These are phyloP conservation scores for Skeletonema potamos DNA, from an alignment of 108 stramenopile species.

Conservation along the genomic window DNA sequence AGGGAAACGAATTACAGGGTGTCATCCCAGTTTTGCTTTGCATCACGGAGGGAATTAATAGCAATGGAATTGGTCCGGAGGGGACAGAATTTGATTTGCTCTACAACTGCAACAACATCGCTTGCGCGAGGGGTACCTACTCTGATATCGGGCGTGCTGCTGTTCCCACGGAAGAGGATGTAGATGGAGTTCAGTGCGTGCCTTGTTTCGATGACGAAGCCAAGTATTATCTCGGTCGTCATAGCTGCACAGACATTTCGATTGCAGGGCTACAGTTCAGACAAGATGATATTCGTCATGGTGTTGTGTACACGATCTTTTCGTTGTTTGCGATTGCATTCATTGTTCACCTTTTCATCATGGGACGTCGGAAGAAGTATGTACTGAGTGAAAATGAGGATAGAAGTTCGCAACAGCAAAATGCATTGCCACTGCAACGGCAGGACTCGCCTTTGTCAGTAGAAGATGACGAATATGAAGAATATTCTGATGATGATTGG, in stretches of 20 bases:
- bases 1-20: slow-evolving; percentile 35
- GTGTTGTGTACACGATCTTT: not conserved
- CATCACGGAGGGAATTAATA: slow-evolving; percentile 48
- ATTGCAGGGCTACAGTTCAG: slow-evolving; percentile 25
- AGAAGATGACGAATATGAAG: slow-evolving; percentile 21
- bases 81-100: slow-evolving; percentile 23
- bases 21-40: slow-evolving; percentile 49
- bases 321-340: slow-evolving; percentile 9
- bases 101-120: slow-evolving; percentile 44
- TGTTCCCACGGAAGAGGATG: slow-evolving; percentile 18
- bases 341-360: not conserved
- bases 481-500: slow-evolving; percentile 46
- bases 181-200: slow-evolving; percentile 30
- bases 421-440: slow-evolving; percentile 2
- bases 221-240: slow-evolving; percentile 24
- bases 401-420: not conserved
- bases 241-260: slow-evolving; percentile 31
- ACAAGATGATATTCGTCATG: slow-evolving; percentile 3
- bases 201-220: slow-evolving; percentile 43
- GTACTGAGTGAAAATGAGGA: not conserved
- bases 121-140: slow-evolving; percentile 44
- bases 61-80: slow-evolving; percentile 39
- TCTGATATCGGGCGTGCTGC: slow-evolving; percentile 38
- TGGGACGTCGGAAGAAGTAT: slow-evolving; percentile 18
- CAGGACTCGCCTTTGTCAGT: not conserved